Base-by-base conservation (phyloP, 352 stramenopile genomes). In the Aphanomyces cochlioides region DNA sequence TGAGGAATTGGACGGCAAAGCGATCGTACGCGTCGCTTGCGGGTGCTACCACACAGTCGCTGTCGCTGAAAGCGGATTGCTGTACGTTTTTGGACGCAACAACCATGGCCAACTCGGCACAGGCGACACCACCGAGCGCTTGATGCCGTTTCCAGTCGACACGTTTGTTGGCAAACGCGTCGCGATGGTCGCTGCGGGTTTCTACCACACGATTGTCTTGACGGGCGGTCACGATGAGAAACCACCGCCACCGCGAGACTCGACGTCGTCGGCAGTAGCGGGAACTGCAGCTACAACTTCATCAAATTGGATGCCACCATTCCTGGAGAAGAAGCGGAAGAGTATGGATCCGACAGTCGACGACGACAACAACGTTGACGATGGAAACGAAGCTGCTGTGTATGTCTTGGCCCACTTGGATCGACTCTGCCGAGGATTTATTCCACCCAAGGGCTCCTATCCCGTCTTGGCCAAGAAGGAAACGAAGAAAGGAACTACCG, bases 41-140 rank as follows among this genome's bases (percentile, higher is more conserved):
- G 93, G 93, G 0, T 98, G 91, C 60, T 98, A 98, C 65, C 93
- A 98, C 68, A 95, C 88, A 0, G 72, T 98, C 6, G 79, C 87
- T 21, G 88, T 96, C 0, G 94, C 82, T 4, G 84, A 96, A 10
- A 96, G 88, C n/a, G 89, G 90, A 10, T 78, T 97, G 43, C 67
- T 98, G 41, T 98, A 93, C 69, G 93, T 98, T 0, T 98, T 96
- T 76, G 92, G 92, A 5, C 76, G 91, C n/a, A 98, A 98, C 67
- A 97, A 98, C 59, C 92, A 98, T 53, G 93, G 93, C 0, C 93
- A 98, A 75, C 73, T 98, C 1, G 93, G 91, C 6, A 97, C 89
- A 0, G 91, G 91, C 0, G 93, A 98, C 63, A 92, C 86, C 1
- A 92, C 78, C 28, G 93, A 98, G 72, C 84, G 89, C 3, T 37